Conservation (phyloP, 352 stramenopile genomes). For the Peronospora destructor region DNA sequence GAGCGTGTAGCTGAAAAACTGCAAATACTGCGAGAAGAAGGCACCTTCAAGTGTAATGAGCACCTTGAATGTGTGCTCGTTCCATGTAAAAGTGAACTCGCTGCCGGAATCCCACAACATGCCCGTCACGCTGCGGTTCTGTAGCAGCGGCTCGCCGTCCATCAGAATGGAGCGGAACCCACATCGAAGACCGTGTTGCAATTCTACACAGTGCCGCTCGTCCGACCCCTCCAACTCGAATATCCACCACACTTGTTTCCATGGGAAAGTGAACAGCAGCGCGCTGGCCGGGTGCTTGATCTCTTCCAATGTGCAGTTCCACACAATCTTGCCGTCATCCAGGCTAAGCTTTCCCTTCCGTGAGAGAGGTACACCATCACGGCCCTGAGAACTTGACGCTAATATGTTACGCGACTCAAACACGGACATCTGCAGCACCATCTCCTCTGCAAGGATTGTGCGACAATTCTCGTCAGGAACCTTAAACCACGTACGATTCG, state of each 20-base stretch:
- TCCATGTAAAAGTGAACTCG: constrained; percentile 62
- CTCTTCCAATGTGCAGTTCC: constrained; percentile 68
- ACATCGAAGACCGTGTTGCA: constrained; percentile 71
- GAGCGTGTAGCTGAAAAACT: constrained; percentile 81
- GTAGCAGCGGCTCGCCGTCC: constrained; percentile 54
- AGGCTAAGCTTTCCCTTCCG: constrained; percentile 44
- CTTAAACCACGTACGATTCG: constrained; percentile 80
- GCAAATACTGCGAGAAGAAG: constrained; percentile 80
- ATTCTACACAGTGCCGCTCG: constrained; percentile 56
- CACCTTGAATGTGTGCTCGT: constrained; percentile 64
- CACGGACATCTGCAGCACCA: constrained; percentile 62
- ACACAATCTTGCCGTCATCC: constrained; percentile 41
- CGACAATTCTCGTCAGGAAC: constrained; percentile 62
- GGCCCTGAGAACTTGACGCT: constrained; percentile 60
- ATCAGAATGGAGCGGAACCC: constrained; percentile 69
- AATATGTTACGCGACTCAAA: constrained; percentile 68
- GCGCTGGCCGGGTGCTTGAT: constrained; percentile 78
- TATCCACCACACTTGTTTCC: constrained; percentile 85
- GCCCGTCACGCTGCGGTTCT: constrained; percentile 62
- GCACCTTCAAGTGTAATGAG: constrained; percentile 70
- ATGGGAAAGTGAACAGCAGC: constrained; percentile 77
- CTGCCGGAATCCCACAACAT: constrained; percentile 78
- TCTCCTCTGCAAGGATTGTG: constrained; percentile 65
- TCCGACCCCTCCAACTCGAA: constrained; percentile 49
- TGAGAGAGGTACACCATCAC: constrained; percentile 60